Percentiles rank a stretch among this genome's conserved stretches.
phyloP scores from a whole-genome alignment of 768 basidiomycete species.

The Termitomyces bulborhizus region DNA sequence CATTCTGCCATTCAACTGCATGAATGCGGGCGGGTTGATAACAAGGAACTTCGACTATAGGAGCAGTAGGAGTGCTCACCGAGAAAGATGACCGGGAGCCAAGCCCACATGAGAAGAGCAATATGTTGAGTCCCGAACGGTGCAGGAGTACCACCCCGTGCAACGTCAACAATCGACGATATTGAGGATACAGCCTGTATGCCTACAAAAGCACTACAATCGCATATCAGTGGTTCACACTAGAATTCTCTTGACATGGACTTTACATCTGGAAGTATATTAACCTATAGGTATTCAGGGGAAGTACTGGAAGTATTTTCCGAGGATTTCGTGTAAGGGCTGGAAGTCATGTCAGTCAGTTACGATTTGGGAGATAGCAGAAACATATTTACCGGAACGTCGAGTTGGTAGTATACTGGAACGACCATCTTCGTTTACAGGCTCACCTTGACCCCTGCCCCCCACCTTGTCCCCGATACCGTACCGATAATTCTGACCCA shows the following conservation, averaged over 20 bases:
- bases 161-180: constrained; percentile 47
- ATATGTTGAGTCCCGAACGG: constrained; percentile 64
- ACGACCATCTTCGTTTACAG: not conserved
- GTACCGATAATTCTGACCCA: not conserved
- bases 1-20: not conserved
- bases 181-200: constrained; percentile 44
- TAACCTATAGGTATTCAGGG: constrained; percentile 42
- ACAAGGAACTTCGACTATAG: not conserved
- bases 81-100: constrained; percentile 54
- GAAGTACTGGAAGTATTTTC: constrained; percentile 26
- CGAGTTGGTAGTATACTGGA: not conserved
- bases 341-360: not conserved
- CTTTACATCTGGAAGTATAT: constrained; percentile 52
- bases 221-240: not conserved
- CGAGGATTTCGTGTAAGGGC: constrained; percentile 14
- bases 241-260: not conserved
- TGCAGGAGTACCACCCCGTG: constrained; percentile 31
- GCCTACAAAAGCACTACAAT: constrained; percentile 34
- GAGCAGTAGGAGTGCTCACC: constrained; percentile 25
- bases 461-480: not conserved
- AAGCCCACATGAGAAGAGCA: constrained; percentile 49
- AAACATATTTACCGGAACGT: not conserved
- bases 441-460: not conserved
- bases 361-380: not conserved
- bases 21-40: not conserved